These are phyloP conservation scores for Selaginella moellendorffii DNA, from an alignment of 75 land plant species.

Conservation along the genomic window DNA sequence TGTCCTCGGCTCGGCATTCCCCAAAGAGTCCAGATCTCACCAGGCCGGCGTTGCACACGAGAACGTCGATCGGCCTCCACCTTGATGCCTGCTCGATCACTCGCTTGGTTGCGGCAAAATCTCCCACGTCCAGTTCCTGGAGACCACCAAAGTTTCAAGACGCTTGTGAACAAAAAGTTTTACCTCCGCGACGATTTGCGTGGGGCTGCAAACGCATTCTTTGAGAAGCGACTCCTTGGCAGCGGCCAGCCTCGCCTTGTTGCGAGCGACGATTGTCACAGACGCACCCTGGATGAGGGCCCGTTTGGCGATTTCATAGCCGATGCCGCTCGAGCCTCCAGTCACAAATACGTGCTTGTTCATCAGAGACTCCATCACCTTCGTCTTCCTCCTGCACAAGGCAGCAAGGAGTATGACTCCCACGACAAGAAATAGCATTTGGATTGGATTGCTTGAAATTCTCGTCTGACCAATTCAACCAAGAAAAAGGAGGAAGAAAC, in stretches of 20 bases:
- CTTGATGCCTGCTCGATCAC: slow-evolving; percentile 12
- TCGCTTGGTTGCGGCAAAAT: slow-evolving; percentile 2
- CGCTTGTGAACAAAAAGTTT: no score
- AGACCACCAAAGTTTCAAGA: neutral
- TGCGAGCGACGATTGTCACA: slow-evolving; percentile 22
- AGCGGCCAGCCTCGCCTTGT: slow-evolving; percentile 8
- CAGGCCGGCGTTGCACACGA: slow-evolving; percentile 22
- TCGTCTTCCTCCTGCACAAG: neutral
- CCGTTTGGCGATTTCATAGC: slow-evolving; percentile 18
- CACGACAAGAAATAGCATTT: neutral
- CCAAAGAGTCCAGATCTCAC: slow-evolving; percentile 12
- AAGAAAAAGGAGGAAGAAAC: no score
- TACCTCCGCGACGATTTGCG: neutral
- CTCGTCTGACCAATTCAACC: no score
- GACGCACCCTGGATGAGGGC: slow-evolving; percentile 17
- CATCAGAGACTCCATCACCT: neutral
- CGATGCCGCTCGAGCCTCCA: slow-evolving; percentile 32
- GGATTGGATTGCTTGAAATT: no score
- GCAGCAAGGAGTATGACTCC: neutral
- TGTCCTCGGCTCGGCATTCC: neutral
- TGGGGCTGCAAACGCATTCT: neutral
- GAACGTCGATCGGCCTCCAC: slow-evolving; percentile 32
- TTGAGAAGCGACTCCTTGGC: neutral
- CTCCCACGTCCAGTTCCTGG: slow-evolving; percentile 14
- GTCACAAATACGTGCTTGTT: slow-evolving; percentile 25